Percentiles rank a stretch among this genome's conserved stretches.
Conservation (phyloP, 306 rosid genomes). For the Cicer judaicum region DNA sequence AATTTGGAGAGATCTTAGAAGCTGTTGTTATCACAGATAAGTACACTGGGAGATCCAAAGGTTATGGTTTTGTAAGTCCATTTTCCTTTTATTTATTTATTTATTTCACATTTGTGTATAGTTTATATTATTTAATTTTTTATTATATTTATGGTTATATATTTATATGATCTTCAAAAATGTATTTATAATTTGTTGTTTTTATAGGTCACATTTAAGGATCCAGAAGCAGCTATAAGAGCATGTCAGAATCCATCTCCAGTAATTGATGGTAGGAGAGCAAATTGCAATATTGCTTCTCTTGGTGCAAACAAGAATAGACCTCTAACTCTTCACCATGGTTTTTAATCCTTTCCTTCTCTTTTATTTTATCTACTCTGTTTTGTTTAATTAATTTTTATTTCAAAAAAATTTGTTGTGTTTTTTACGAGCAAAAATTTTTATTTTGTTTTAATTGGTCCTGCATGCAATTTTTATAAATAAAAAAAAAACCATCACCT, state of each 20-base stretch:
- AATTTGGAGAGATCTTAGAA: constrained; percentile 93
- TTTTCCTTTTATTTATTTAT: background rate
- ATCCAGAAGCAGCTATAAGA: constrained; percentile 88
- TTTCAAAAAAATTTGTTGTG: background rate
- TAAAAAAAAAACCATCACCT: constrained; percentile 27
- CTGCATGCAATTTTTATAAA: background rate
- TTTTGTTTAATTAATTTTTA: background rate
- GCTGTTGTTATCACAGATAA: constrained; percentile 97
- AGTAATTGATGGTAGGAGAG: constrained; percentile 94
- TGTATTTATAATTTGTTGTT: constrained; percentile 22
- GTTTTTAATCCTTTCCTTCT: constrained; percentile 49
- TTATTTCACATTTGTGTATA: background rate
- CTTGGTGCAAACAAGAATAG: constrained; percentile 83
- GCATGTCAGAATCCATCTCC: constrained; percentile 97
- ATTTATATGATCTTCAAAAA: constrained; percentile 39
- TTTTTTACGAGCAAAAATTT: background rate
- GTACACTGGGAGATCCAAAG: constrained; percentile 95
- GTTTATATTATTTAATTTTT: constrained; percentile 1
- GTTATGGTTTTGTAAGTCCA: constrained; percentile 92
- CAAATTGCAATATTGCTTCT: constrained; percentile 95
- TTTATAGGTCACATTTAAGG: constrained; percentile 86
- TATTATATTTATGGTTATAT: constrained; percentile 25
- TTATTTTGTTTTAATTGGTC: background rate
- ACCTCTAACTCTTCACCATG: constrained; percentile 71
- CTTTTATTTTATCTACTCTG: background rate